These are phyloP conservation scores for Kodamaea fungicola DNA, from an alignment of 1,139 yeast genomes.

Conservation along the genomic window DNA sequence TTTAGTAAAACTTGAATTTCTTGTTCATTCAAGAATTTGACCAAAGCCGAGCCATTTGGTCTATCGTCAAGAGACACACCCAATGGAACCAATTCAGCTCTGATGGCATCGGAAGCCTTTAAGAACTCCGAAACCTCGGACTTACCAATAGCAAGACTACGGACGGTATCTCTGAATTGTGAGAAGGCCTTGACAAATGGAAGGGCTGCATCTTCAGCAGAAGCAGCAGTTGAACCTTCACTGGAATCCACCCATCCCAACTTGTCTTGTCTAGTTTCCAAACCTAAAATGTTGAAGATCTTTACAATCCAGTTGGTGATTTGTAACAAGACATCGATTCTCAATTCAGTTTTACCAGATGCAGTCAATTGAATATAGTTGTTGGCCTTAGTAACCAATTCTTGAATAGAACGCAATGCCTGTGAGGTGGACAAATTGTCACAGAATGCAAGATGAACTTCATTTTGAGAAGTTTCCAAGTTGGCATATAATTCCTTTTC, in stretches of 20 bases:
- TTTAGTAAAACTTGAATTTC: conserved; percentile 65
- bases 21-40: conserved; percentile 69
- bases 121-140: conserved; percentile 56
- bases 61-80: conserved; percentile 91
- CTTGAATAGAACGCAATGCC: conserved; percentile 63
- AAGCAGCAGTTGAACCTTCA: conserved; percentile 15
- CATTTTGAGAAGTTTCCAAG: conserved; percentile 52
- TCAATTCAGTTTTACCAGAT: conserved; percentile 43
- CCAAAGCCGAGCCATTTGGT: conserved; percentile 70
- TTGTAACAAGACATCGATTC: conserved; percentile 63
- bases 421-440: conserved; percentile 82
- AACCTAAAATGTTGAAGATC: conserved; percentile 71
- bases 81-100: conserved; percentile 60
- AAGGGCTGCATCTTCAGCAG: conserved; percentile 64
- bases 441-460: conserved; percentile 75
- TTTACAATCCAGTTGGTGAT: conserved; percentile 68
- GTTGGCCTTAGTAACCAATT: conserved; percentile 68
- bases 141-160: conserved; percentile 67
- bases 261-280: conserved; percentile 61
- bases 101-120: conserved; percentile 37
- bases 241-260: conserved; percentile 72
- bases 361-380: conserved; percentile 58
- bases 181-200: conserved; percentile 81
- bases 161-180: conserved; percentile 75
- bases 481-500: conserved; percentile 59